Base-by-base conservation (phyloP, 768 basidiomycete genomes). In the Calocybe gangraenosa region DNA sequence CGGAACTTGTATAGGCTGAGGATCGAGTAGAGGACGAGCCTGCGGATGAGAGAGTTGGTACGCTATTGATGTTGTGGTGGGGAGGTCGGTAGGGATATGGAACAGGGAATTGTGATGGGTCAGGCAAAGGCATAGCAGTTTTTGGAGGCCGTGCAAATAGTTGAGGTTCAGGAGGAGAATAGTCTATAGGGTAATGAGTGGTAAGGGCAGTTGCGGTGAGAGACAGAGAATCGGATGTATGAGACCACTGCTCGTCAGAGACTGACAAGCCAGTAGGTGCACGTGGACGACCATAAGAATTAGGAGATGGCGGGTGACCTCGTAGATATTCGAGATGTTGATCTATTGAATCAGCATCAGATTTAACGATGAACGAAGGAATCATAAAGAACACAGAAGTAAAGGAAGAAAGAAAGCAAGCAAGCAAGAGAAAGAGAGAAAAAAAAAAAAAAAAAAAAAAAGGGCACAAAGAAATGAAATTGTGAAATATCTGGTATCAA, bases 11-110 rank as follows among this genome's bases (percentile, higher is more conserved):
- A 58, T 88, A 88, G 3, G 87, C 85, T 3, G 85, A 86, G 7
- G 87, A 88, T 40, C 87, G 76, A 6, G 84, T 79, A 3, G 86
- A 87, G 19, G 84, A 83, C 0, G 89, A 85, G 36, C 79, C 78
- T 33, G 77, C 76, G 3, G 84, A 84, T 2, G 85, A 87, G 43
- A 87, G 78, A 13, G 81, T 70, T 3, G 82, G 83, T 25, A 67
- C 64, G 40, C 66, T 68, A 30, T 69, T 65, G n/a, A 72, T 67
- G 43, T 69, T 65, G 35, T 75, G 66, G 40, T 71, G 78, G 5
- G 68, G 76, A 8, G 70, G 65, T 33, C 78, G 76, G 47, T 75
- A 79, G 19, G 84, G 81, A 64, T 85, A 81, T 18, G 83, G 82
- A 62, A 87, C 83, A 17, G 87, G 84, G 55, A 80, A 85, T 37